Percentiles rank a stretch among this genome's conserved stretches.
Evolutionary conservation across 2,329 filamentous ascomycete species (phyloP).

Genomic region (Gaeumannomyces tritici): DNA sequence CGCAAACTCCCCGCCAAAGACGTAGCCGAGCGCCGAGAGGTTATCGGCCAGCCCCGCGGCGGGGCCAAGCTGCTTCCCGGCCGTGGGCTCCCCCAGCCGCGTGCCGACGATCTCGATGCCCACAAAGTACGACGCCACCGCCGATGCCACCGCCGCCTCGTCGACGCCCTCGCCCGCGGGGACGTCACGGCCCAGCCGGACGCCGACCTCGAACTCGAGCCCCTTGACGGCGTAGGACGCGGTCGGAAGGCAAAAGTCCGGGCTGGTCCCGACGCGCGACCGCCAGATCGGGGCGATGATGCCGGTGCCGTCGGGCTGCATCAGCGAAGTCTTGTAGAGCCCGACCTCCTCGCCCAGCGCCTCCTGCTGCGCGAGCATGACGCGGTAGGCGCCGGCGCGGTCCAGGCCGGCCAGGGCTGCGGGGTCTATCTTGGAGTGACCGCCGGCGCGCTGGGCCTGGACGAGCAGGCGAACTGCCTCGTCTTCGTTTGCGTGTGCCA

Average conservation of each 20-base stretch:
- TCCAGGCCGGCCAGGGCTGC: background rate
- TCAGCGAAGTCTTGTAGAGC: background rate
- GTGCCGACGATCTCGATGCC: slow-evolving; percentile 3
- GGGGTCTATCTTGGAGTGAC: background rate
- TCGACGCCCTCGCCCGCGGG: background rate
- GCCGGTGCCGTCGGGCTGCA: background rate
- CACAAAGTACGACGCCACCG: slow-evolving; percentile 1
- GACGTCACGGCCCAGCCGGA: background rate
- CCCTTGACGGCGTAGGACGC: background rate
- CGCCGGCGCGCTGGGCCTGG: background rate
- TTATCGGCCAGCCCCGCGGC: background rate
- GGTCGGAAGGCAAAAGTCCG: background rate
- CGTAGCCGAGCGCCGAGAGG: slow-evolving; percentile 1
- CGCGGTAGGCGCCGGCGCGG: background rate
- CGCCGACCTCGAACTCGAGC: slow-evolving; percentile 3
- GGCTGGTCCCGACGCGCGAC: slow-evolving; percentile 1
- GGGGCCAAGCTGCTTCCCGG: background rate
- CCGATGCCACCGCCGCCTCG: background rate
- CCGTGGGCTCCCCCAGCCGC: background rate
- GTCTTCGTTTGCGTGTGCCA: background rate
- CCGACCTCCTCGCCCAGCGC: slow-evolving; percentile 1
- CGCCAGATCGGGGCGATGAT: slow-evolving; percentile 1
- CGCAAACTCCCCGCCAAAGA: background rate
- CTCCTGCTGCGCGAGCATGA: background rate
- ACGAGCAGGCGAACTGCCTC: background rate